A percentile compares a stretch with the other conserved stretches of the same genome.
phyloP scores from a whole-genome alignment of 495 filamentous ascomycete genomes.

The Neurospora sp. region DNA sequence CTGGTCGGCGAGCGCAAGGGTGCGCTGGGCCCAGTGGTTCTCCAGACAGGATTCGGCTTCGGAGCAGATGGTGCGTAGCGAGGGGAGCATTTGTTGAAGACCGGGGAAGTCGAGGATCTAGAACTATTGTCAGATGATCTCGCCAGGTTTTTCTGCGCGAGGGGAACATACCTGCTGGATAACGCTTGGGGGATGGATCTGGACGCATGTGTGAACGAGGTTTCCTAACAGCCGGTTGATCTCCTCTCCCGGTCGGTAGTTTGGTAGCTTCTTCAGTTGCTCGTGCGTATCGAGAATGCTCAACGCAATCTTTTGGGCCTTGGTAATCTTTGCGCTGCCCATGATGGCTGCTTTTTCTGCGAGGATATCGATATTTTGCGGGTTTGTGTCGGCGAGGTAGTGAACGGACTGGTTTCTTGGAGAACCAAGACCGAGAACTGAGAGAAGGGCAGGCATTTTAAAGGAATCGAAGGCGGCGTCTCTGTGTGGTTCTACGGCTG shows the following conservation, averaged over 20 bases:
- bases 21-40: constrained; percentile 13
- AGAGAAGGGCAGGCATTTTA: not conserved
- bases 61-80: constrained; percentile 17
- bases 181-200: constrained; percentile 13
- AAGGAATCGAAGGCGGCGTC: not conserved
- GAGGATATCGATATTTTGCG: not conserved
- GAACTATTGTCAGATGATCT: too few species aligned
- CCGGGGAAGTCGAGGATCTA: constrained; percentile 3
- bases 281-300: constrained; percentile 12
- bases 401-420: not conserved
- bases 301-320: constrained; percentile 6
- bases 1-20: not conserved
- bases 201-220: constrained; percentile 15
- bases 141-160: too few species aligned
- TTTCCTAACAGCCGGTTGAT: constrained; percentile 17
- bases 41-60: constrained; percentile 17
- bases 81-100: constrained; percentile 10
- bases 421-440: not conserved
- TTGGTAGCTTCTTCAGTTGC: constrained; percentile 9
- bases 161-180: constrained; percentile 10
- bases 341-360: constrained; percentile 15
- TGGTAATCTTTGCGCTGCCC: not conserved
- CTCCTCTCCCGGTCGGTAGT: constrained; percentile 5
- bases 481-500: too few species aligned
- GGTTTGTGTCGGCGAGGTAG: not conserved